Evolutionary conservation across 1,284 basidiomycete species (phyloP).

Genomic region (Meripilus lineatus): DNA sequence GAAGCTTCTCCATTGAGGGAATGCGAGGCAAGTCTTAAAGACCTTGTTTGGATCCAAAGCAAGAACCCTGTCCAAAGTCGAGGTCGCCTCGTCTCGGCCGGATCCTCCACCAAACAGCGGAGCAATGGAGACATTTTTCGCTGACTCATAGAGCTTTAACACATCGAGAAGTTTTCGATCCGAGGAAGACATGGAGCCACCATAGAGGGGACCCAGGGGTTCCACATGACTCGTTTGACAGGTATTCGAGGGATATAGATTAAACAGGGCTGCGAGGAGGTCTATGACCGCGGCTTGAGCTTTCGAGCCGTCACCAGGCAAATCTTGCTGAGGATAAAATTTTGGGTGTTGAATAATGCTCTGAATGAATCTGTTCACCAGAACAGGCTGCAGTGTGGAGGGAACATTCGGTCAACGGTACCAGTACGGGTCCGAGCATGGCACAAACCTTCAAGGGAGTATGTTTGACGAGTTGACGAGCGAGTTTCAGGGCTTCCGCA

Average conservation of each 20-base stretch:
- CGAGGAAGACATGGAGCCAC: constrained; percentile 57
- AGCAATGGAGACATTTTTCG: constrained; percentile 62
- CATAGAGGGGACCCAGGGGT: constrained; percentile 70
- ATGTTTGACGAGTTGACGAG: constrained; percentile 36
- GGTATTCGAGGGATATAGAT: constrained; percentile 71
- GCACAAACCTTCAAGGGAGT: constrained; percentile 56
- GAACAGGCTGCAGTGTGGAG: constrained; percentile 38
- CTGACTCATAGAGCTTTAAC: constrained; percentile 74
- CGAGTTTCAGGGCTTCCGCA: constrained; percentile 42
- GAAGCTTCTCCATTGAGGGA: constrained; percentile 56
- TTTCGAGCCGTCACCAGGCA: constrained; percentile 12
- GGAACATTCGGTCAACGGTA: constrained; percentile 7
- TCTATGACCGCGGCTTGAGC: constrained; percentile 43
- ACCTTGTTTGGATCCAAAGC: constrained; percentile 67
- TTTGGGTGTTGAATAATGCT: constrained; percentile 55
- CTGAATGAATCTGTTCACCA: constrained; percentile 62
- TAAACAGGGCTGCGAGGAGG: constrained; percentile 64
- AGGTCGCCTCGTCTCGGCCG: constrained; percentile 32
- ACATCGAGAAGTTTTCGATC: constrained; percentile 71
- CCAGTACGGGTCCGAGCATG: no score
- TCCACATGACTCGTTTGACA: constrained; percentile 81
- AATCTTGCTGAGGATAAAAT: constrained; percentile 41
- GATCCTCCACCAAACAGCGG: constrained; percentile 69
- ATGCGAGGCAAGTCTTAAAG: constrained; percentile 70
- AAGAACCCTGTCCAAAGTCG: constrained; percentile 60